phyloP scores from a whole-genome alignment of 2,329 filamentous ascomycete genomes.

The Pestalotiopsis sp. region DNA sequence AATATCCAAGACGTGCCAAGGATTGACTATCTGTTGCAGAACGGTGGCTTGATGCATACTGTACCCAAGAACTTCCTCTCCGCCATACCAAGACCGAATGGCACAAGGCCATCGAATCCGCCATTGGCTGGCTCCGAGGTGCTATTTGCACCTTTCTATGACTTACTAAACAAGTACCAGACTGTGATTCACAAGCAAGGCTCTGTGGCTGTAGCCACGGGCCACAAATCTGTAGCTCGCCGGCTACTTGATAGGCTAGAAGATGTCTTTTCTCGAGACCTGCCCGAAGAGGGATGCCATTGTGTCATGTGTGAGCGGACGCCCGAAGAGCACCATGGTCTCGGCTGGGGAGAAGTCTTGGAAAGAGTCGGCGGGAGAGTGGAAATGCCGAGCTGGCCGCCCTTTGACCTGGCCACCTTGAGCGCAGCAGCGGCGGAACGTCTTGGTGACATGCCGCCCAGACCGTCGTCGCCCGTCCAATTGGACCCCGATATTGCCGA shows the following conservation, averaged over 20 bases:
- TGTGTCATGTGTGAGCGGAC: constrained; percentile 79
- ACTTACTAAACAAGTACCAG: constrained; percentile 83
- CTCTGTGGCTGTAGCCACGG: constrained; percentile 91
- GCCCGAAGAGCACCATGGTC: constrained; percentile 66
- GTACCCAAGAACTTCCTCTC: constrained; percentile 76
- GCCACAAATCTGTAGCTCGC: constrained; percentile 91
- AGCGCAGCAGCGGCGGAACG: constrained; percentile 63
- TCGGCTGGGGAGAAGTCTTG: constrained; percentile 94
- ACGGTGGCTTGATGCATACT: constrained; percentile 76
- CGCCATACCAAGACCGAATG: constrained; percentile 60
- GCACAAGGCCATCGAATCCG: constrained; percentile 61
- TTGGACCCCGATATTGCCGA: constrained; percentile 94
- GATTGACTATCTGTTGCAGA: constrained; percentile 89
- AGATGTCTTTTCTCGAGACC: constrained; percentile 90
- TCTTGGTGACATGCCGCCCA: constrained; percentile 60
- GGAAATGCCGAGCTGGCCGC: constrained; percentile 86
- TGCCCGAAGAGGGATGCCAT: constrained; percentile 81
- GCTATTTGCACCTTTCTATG: constrained; percentile 82
- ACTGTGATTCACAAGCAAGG: constrained; percentile 81
- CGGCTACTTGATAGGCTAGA: constrained; percentile 87
- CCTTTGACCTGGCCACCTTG: constrained; percentile 73
- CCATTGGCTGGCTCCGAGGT: constrained; percentile 69
- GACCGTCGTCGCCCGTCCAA: constrained; percentile 66
- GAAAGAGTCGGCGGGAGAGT: constrained; percentile 89
- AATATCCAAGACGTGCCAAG: constrained; percentile 72